Evolutionary conservation across 805 yeast species (phyloP).

Genomic region (Saccharomycopsis javanensis): DNA sequence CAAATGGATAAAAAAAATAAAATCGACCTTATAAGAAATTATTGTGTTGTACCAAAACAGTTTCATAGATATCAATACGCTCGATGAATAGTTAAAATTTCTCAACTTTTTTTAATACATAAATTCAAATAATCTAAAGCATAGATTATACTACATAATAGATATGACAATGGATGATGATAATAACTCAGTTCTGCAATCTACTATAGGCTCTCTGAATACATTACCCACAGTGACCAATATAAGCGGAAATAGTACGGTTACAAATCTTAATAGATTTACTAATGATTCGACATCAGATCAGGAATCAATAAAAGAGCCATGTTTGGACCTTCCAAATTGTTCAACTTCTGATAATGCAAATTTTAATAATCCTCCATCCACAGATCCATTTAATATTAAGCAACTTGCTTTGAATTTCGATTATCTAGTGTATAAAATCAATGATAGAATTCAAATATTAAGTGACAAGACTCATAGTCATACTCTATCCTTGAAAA

Average conservation of each 20-base stretch:
- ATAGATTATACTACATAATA: too few species aligned
- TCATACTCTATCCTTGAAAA: conserved; percentile 23
- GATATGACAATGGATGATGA: background rate
- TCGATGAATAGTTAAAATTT: too few species aligned
- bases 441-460: conserved; percentile 43
- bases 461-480: conserved; percentile 35
- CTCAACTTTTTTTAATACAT: too few species aligned
- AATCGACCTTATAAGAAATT: too few species aligned
- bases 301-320: background rate
- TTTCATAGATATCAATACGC: too few species aligned
- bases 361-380: conserved; percentile 24
- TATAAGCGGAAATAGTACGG: background rate
- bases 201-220: background rate
- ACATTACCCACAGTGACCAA: background rate
- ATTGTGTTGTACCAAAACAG: too few species aligned
- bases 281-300: background rate
- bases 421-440: conserved; percentile 56
- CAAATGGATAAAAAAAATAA: too few species aligned
- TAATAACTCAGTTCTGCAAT: background rate
- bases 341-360: background rate
- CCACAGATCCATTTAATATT: conserved; percentile 51
- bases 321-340: background rate
- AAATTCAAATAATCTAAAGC: too few species aligned
- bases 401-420: conserved; percentile 49
- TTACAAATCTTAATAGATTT: background rate